Conservation (phyloP, 495 filamentous ascomycete species). For the Chaetomium fimeti region DNA sequence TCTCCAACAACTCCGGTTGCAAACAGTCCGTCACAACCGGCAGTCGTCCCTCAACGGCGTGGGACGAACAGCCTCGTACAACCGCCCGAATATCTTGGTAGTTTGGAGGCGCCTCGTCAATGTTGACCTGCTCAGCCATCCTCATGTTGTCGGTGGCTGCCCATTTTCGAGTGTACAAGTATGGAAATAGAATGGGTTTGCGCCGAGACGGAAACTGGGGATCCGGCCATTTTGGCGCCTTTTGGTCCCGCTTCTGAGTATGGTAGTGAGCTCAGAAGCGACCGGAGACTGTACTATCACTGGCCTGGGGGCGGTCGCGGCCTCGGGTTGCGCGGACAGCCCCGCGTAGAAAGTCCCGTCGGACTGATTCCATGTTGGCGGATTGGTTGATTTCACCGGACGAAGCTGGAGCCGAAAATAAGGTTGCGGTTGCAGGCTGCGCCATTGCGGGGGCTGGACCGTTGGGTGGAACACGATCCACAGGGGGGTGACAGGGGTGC, state of each 20-base stretch:
- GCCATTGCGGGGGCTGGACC: conserved; percentile 12
- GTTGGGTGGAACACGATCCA: not conserved
- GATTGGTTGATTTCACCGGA: conserved; percentile 22
- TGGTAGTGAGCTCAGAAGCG: conserved; percentile 3
- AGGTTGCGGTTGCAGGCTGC: conserved; percentile 25
- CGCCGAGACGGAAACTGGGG: not conserved
- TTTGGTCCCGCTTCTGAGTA: conserved; percentile 14
- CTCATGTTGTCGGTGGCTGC: not conserved
- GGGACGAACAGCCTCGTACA: not conserved
- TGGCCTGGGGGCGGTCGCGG: conserved; percentile 14
- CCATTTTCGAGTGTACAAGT: not conserved
- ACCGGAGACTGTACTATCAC: conserved; percentile 14
- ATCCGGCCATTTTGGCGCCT: not conserved
- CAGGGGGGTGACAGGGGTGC: conserved; percentile 15
- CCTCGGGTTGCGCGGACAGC: not conserved
- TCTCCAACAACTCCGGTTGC: not conserved
- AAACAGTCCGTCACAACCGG: not conserved
- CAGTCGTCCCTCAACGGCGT: not conserved
- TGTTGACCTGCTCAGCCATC: not conserved
- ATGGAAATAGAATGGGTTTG: not conserved
- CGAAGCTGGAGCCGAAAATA: conserved; percentile 37
- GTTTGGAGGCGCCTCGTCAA: not conserved
- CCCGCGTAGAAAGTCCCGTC: not conserved
- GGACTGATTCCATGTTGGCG: not conserved
- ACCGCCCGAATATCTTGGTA: not conserved